Evolutionary conservation across 305 asterid species (phyloP), one percentile per base, ranked within the genome.

Genomic region (Stenogyne calaminthoides): DNA sequence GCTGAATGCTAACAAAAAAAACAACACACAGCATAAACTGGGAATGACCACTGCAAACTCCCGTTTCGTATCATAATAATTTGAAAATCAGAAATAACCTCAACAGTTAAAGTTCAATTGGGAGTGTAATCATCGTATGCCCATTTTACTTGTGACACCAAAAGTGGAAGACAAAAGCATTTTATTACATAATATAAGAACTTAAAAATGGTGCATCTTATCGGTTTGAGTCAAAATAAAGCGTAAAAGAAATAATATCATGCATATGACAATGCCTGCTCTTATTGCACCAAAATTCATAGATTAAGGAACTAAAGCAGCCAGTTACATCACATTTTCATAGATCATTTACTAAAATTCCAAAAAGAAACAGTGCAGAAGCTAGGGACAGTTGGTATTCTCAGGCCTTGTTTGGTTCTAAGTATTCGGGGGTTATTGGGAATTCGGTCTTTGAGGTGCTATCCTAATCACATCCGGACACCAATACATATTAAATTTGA

Each of bases 241-340:
- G 75, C 12, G 44, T 25, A 59, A 61, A 60, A 18, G 47, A 42
- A 20, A 63, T 44, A 6, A 58, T 64, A 18, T 9, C 25, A 55
- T 63, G 62, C 67, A 67, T 49, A 66, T 16, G 39, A 15, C 29
- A 65, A 40, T 32, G 52, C 36, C 49, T 51, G 60, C 61, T 52
- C 10, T 19, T 47, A 29, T 74, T 42, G 57, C 20, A 66, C 25
- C 52, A 22, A 9, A 59, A 51, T 51, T 69, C 29, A 20, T 16
- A 70, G 64, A 15, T 62, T 52, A 51, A 36, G 27, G 52, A 66
- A 46, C 70, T 46, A 42, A 61, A 54, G 3, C 44, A 20, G 39
- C 44, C 32, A 32, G 39, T 9, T 3, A 14, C 29, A 47, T 37
- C 37, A 10, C 36, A 49, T 19, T 42, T 42, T 57, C 64, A 34